These are phyloP conservation scores for Austroboletus niveus DNA, from an alignment of 1,284 basidiomycete genomes.

Conservation along the genomic window DNA sequence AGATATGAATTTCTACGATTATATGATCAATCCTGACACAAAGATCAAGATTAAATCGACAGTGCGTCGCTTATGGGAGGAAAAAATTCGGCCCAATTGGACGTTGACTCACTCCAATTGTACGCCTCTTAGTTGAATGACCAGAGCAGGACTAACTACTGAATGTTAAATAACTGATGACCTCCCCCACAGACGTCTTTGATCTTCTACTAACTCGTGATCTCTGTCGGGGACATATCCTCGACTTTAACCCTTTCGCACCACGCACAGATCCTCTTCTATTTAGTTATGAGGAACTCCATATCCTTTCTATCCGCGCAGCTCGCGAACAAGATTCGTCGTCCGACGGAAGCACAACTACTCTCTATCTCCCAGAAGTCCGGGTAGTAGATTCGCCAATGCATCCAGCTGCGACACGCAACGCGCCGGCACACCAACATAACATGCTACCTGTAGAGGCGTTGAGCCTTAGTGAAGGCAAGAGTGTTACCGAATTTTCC, in stretches of 20 bases:
- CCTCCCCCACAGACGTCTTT: constrained; percentile 65
- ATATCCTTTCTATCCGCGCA: constrained; percentile 35
- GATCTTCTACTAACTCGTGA: constrained; percentile 87
- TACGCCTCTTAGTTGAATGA: constrained; percentile 38
- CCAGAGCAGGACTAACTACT: neutral
- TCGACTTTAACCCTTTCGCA: constrained; percentile 92
- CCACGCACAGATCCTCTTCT: constrained; percentile 84
- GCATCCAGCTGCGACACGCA: constrained; percentile 65
- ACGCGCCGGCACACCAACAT: constrained; percentile 74
- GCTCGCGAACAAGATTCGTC: neutral
- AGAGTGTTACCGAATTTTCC: constrained; percentile 69
- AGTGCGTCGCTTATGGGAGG: constrained; percentile 66
- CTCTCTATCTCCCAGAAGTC: constrained; percentile 45
- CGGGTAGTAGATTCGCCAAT: constrained; percentile 70
- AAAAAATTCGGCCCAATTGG: constrained; percentile 63
- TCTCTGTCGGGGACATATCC: constrained; percentile 68
- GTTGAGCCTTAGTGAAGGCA: constrained; percentile 73
- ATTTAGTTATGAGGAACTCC: constrained; percentile 82
- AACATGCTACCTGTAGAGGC: constrained; percentile 95
- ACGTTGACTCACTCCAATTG: constrained; percentile 57
- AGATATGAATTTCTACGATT: constrained; percentile 90
- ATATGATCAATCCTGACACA: constrained; percentile 65
- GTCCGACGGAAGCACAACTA: neutral
- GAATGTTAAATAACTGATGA: neutral
- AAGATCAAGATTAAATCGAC: constrained; percentile 53